Conservation (phyloP, 2,329 filamentous ascomycete species). For the Colletotrichum liriopes region DNA sequence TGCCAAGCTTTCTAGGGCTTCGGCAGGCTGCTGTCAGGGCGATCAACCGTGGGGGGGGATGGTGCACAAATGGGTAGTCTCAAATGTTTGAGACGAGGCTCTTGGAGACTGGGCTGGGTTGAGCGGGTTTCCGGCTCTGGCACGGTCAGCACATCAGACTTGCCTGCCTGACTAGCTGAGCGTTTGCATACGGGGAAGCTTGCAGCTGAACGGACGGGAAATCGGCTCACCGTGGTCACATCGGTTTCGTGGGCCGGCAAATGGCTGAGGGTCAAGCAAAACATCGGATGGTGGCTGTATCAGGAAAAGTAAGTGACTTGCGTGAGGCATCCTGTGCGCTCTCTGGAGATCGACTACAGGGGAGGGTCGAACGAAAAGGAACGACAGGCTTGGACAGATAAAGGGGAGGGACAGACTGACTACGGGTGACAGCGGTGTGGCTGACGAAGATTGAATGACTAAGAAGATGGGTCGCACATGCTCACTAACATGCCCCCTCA, state of each 20-base stretch:
- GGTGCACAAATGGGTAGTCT: background rate
- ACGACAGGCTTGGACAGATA: too few species aligned
- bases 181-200: background rate
- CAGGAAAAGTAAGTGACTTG: background rate
- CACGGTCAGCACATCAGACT: background rate
- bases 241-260: background rate
- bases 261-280: background rate
- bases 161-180: background rate
- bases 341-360: background rate
- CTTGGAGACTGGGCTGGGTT: background rate
- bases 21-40: conserved; percentile 12
- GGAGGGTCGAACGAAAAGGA: background rate
- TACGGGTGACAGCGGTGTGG: background rate
- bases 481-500: background rate
- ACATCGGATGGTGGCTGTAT: background rate
- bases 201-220: background rate
- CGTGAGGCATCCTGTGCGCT: background rate
- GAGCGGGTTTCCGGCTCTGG: background rate
- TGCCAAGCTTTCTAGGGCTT: conserved; percentile 22
- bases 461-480: background rate
- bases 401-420: background rate
- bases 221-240: background rate
- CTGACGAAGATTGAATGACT: background rate
- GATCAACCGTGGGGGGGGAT: conserved; percentile 9
- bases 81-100: background rate